These are phyloP conservation scores for Trichocladium antarcticum DNA, from an alignment of 495 filamentous ascomycete species.

Conservation along the genomic window DNA sequence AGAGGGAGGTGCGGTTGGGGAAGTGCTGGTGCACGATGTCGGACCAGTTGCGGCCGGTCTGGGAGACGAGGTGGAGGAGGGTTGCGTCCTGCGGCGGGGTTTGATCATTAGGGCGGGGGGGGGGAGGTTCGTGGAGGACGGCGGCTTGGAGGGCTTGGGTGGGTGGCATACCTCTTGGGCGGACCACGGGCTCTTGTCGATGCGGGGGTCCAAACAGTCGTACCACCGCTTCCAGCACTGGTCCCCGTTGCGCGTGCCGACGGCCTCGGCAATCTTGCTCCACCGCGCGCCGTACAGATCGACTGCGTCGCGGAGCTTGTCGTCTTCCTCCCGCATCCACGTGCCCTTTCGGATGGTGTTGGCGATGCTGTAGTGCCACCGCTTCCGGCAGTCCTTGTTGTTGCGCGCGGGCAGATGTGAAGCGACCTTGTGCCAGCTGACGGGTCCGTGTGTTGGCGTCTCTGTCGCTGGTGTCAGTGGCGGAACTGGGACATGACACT, in stretches of 20 bases:
- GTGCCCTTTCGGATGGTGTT: slow-evolving; percentile 32
- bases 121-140: background rate
- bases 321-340: slow-evolving; percentile 33
- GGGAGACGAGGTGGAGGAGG: slow-evolving; percentile 21
- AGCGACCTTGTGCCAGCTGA: slow-evolving; percentile 34
- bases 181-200: slow-evolving; percentile 28
- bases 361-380: slow-evolving; percentile 32
- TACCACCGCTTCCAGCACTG: slow-evolving; percentile 31
- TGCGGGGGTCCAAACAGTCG: slow-evolving; percentile 23
- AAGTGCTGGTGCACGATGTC: slow-evolving; percentile 27
- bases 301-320: slow-evolving; percentile 26
- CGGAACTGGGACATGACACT: no score
- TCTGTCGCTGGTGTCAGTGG: slow-evolving; percentile 8
- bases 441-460: slow-evolving; percentile 18
- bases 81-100: slow-evolving; percentile 17
- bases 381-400: slow-evolving; percentile 36
- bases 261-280: slow-evolving; percentile 24
- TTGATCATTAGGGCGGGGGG: background rate
- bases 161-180: slow-evolving; percentile 19
- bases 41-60: slow-evolving; percentile 27
- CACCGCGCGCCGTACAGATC: slow-evolving; percentile 28
- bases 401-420: slow-evolving; percentile 29
- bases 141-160: background rate
- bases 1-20: slow-evolving; percentile 27
- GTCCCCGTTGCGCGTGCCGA: slow-evolving; percentile 26